Percentiles rank a stretch among this genome's conserved stretches.
These are phyloP conservation scores for Meredithiella fracta DNA, from an alignment of 2,329 filamentous ascomycete genomes.

Conservation along the genomic window DNA sequence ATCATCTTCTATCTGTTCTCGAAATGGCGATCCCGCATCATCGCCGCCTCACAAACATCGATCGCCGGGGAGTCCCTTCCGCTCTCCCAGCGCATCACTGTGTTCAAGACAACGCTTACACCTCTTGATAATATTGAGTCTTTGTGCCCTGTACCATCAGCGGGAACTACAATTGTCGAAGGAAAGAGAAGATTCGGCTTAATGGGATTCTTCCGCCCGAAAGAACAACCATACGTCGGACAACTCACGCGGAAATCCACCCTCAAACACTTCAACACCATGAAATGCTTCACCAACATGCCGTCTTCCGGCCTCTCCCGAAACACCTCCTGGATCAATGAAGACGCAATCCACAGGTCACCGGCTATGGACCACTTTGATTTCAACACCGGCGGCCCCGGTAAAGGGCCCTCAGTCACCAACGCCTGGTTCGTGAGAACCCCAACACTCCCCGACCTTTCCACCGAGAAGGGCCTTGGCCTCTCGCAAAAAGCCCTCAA, in stretches of 20 bases:
- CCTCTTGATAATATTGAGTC: not conserved
- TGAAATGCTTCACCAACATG: slow-evolving; percentile 2
- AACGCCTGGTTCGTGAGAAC: slow-evolving; percentile 5
- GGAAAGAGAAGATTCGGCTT: not conserved
- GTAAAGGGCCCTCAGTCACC: not conserved
- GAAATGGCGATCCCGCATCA: slow-evolving; percentile 18
- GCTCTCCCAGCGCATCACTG: not conserved
- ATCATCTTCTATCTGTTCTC: slow-evolving; percentile 27
- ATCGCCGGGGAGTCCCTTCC: not conserved
- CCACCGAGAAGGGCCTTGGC: not conserved
- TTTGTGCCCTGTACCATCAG: not conserved
- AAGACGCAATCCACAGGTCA: slow-evolving; percentile 9
- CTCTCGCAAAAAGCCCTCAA: not conserved
- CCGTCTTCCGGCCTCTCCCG: not conserved
- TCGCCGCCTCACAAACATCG: slow-evolving; percentile 1
- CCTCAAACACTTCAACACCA: not conserved
- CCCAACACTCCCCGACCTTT: slow-evolving; percentile 10
- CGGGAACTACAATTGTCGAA: not conserved
- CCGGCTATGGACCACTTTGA: not conserved
- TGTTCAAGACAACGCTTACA: not conserved
- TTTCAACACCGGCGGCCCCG: not conserved
- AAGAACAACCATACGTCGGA: slow-evolving; percentile 1
- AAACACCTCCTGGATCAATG: slow-evolving; percentile 4
- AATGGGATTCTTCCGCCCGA: not conserved
- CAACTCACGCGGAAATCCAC: not conserved